phyloP scores from a whole-genome alignment of 2,329 filamentous ascomycete genomes.

The Alternaria sp. region DNA sequence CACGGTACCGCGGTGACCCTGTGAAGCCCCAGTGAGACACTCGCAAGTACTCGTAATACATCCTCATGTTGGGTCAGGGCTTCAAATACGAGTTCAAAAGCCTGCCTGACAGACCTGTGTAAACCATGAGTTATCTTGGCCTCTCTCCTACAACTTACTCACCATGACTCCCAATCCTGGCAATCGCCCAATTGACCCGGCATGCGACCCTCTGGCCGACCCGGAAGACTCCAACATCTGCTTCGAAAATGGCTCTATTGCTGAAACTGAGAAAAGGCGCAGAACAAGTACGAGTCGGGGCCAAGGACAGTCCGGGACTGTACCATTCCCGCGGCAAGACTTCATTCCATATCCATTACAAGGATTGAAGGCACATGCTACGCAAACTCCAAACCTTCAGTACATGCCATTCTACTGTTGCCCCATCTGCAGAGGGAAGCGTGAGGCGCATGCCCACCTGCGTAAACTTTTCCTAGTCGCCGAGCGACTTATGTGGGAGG shows the following conservation, averaged over 20 bases:
- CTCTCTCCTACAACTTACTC: background rate
- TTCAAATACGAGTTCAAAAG: background rate
- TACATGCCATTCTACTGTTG: constrained; percentile 18
- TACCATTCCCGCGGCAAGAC: background rate
- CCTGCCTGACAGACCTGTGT: background rate
- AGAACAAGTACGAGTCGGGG: background rate
- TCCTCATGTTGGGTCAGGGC: background rate
- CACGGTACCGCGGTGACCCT: background rate
- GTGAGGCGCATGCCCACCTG: constrained; percentile 24
- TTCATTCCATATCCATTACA: background rate
- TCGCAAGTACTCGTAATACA: background rate
- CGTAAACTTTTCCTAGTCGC: constrained; percentile 41
- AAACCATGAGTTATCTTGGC: background rate
- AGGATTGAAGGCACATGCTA: background rate
- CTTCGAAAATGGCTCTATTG: background rate
- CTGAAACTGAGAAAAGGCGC: background rate
- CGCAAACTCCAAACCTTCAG: background rate
- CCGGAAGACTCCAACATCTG: background rate
- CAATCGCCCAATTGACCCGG: background rate
- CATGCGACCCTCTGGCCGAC: background rate
- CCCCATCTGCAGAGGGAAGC: constrained; percentile 18
- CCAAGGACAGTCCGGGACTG: too few species aligned
- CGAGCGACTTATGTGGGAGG: constrained; percentile 32
- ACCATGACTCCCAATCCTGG: background rate
- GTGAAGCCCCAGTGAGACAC: background rate